Evolutionary conservation across 768 basidiomycete genomes (phyloP), one percentile per base, ranked within the genome.

Genomic region (Leccinum aurantiacum): DNA sequence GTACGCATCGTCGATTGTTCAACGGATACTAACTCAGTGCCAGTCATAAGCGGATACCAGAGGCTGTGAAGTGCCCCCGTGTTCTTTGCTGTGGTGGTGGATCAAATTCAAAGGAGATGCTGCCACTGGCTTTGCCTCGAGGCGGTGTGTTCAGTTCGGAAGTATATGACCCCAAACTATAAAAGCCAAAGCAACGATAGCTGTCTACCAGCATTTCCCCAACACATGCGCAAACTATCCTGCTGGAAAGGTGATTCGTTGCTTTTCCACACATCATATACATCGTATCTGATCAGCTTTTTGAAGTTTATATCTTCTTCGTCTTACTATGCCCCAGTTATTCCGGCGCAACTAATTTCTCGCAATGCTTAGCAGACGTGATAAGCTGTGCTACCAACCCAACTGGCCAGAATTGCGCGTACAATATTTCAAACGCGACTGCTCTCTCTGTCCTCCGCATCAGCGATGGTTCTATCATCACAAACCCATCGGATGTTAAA

Each of bases 381-480:
- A 48, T 4, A 1, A 51, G 6, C 37, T 68, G 58, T 1, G 54
- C 60, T 13, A 25, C 50, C 6, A 4, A 19, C 19, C 19, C 44
- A 46, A 17, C 4, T 5, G 17, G 50, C 41, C 59, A 4, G 24
- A 35, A 29, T n/a, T 71, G 60, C 53, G 4, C 17, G 31, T 6
- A 56, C 11, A 52, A 52, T 7, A 62, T 62, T 2, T 31, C 60
- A 5, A 55, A 44, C 19, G 24, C 44, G 0, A 59, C 53, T 13
- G 60, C 71, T 3, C 29, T 73, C 13, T 69, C 62, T 2, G 15
- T 65, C 1, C 67, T 68, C 19, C 57, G 57, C 14, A 60, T 56
- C 1, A 63, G 67, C 25, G 2, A 29, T 0, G 67, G 67, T 0
- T 3, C 9, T 14, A 14, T 9, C 4, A 14, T 65, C 29, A n/a